phyloP scores from a whole-genome alignment of 148 eudicot species.

The Diospyros lotus region DNA sequence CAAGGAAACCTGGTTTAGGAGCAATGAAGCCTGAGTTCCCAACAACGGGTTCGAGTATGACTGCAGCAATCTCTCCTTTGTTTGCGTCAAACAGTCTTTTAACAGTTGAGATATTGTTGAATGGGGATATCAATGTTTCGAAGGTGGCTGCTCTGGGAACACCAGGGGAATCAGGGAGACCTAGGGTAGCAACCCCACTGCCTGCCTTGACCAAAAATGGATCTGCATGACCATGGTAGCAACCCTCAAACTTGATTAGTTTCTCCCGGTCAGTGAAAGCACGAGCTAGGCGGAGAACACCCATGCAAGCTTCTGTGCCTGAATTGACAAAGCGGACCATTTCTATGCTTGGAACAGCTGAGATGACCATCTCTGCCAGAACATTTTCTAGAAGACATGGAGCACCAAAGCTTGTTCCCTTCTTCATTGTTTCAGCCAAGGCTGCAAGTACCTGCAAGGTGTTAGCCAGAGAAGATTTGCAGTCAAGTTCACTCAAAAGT shows the following conservation, averaged over 20 bases:
- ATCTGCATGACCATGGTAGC: conserved; percentile 98
- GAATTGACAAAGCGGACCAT: conserved; percentile 99
- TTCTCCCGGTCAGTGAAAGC: conserved; percentile 79
- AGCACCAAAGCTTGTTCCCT: conserved; percentile 98
- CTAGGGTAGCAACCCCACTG: conserved; percentile 95
- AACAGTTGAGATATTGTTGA: conserved; percentile 59
- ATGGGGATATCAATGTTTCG: conserved; percentile 75
- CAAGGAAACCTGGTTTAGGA: conserved; percentile 70
- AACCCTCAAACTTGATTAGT: conserved; percentile 92
- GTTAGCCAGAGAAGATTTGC: neutral
- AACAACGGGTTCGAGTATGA: conserved; percentile 92
- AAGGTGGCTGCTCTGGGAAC: conserved; percentile 78
- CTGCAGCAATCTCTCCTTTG: conserved; percentile 80
- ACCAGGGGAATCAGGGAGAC: conserved; percentile 95
- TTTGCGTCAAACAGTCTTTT: conserved; percentile 52
- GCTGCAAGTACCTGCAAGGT: conserved; percentile 79
- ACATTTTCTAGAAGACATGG: conserved; percentile 91
- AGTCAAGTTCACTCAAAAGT: neutral
- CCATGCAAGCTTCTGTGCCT: conserved; percentile 99
- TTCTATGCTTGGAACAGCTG: conserved; percentile 95
- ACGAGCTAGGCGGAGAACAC: conserved; percentile 88
- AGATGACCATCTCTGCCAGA: conserved; percentile 86
- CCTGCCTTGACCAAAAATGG: conserved; percentile 93
- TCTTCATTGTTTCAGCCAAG: conserved; percentile 90
- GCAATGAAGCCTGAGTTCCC: conserved; percentile 90